Evolutionary conservation across 768 basidiomycete species (phyloP), one percentile per base, ranked within the genome.

Genomic region (Tricholomella constricta): DNA sequence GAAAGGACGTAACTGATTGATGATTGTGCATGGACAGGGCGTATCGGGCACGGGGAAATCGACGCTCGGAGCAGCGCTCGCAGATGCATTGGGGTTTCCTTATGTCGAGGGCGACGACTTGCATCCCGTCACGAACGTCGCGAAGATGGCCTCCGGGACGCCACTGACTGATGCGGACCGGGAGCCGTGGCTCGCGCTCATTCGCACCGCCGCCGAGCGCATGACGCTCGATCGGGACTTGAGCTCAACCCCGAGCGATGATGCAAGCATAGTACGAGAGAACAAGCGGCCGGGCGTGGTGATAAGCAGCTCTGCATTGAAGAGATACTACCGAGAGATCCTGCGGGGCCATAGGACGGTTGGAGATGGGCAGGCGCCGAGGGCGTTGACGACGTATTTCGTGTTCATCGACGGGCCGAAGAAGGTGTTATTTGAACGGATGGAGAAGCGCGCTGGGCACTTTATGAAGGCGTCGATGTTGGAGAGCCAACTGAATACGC

Each of bases 21-120:
- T n/a, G n/a, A n/a, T n/a, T 40, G 35, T 31, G 9, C 40, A 22
- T 25, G 35, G 12, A 43, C 60, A 88, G 86, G 90, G 90, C 29
- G 86, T 89, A 3, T 88, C 79, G 0, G 86, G 87, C 12, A 83
- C 84, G 27, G 87, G 89, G 7, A 89, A 89, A 64, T 81, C 83
- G 25, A 89, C 86, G 19, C 74, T 94, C 1, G 91, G 88, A 0
- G 58, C 56, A 4, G 82, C 81, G 6, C 72, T 95, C n/a, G 80
- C 89, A 6, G 60, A 71, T 34, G 72, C 74, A 23, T 75, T 92
- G 43, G 69, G 67, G n/a, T 57, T 92, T 54, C 86, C 92, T 1
- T 96, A 89, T 72, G 73, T 93, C 54, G 95, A 98, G 63, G 95
- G 89, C 25, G 94, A 97, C 66, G 85, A 89, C 56, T 77, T 97